These are phyloP conservation scores for Candida sanyiensis DNA, from an alignment of 805 yeast genomes.

Conservation along the genomic window DNA sequence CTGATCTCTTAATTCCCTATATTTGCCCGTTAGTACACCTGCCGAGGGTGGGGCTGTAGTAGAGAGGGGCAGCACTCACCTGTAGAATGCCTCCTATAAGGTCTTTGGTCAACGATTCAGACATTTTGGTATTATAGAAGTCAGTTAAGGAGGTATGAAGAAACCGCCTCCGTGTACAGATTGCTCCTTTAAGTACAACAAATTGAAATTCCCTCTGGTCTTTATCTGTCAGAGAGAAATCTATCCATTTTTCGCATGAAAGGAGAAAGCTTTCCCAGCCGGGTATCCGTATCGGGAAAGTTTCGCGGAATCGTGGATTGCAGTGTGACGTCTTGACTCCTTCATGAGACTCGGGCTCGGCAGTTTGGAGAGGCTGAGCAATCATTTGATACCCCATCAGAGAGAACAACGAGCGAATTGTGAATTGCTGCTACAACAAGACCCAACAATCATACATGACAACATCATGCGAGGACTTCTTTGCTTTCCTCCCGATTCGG, in stretches of 20 bases:
- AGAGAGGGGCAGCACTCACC: neutral
- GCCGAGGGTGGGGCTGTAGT: neutral
- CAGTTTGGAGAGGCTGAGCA: too few relatives aligned
- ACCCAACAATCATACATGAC: too few relatives aligned
- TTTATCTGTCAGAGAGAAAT: neutral
- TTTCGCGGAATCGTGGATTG: neutral
- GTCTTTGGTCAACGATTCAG: neutral
- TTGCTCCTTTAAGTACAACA: neutral
- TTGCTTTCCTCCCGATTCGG: too few relatives aligned
- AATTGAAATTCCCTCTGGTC: neutral
- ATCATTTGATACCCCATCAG: too few relatives aligned
- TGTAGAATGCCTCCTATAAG: neutral
- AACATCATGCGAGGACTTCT: too few relatives aligned
- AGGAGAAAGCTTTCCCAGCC: neutral
- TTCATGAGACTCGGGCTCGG: neutral
- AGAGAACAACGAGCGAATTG: too few relatives aligned
- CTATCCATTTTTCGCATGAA: neutral
- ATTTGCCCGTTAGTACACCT: neutral
- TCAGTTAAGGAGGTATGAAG: too few relatives aligned
- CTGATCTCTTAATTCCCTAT: constrained; percentile 19
- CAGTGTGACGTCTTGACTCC: too few relatives aligned
- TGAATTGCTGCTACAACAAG: too few relatives aligned
- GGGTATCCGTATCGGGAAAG: neutral
- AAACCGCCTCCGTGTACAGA: neutral
- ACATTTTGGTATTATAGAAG: neutral